Base-by-base conservation (phyloP, 208 protist genomes). In the Porcisia deanei region DNA sequence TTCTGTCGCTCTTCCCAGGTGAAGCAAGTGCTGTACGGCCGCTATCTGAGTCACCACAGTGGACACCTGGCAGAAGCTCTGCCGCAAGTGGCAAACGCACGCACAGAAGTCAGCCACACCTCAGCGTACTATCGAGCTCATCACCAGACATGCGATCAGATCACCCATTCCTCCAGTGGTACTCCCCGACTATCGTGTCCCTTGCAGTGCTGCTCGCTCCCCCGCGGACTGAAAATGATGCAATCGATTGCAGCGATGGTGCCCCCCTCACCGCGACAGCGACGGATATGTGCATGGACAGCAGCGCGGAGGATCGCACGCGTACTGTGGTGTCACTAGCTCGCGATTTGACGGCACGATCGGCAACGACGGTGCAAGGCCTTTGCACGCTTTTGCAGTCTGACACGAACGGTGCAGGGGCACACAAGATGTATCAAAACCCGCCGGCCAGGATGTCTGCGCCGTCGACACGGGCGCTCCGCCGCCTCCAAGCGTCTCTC, bases 401-500 rank as follows among this genome's bases (percentile, higher is more conserved):
- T 49, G 71, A 57, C 30, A 55, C 39, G 20, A 41, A 45, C 14
- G 43, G n/a, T 12, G 34, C 71, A 14, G 76, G 39, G 45, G 18
- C 55, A 30, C 68, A 71, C 54, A 43, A 41, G 2, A 18, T 39
- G 20, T 81, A 66, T 64, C 25, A 18, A 63, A 52, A 53, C 49
- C 43, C 25, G 10, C 76, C 76, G 2, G 55, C 76, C 3, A 76
- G 72, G 37, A 30, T 76, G 47, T 43, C 61, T 49, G n/a, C 34
- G 14, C 72, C 71, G 30, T 77, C 78, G 52, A 82, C 78, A 60
- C 78, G 78, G 34, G 78, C 78, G 60, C 67, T 82, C 22, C 71
- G 78, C 52, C 78, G 72, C 66, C 78, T 82, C 43, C 78, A 77
- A 41, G 66, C 65, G 2, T 82, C 78, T 30, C 66, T 82, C 34